These are phyloP conservation scores for Microdochium nivale DNA, from an alignment of 2,329 filamentous ascomycete species.

Conservation along the genomic window DNA sequence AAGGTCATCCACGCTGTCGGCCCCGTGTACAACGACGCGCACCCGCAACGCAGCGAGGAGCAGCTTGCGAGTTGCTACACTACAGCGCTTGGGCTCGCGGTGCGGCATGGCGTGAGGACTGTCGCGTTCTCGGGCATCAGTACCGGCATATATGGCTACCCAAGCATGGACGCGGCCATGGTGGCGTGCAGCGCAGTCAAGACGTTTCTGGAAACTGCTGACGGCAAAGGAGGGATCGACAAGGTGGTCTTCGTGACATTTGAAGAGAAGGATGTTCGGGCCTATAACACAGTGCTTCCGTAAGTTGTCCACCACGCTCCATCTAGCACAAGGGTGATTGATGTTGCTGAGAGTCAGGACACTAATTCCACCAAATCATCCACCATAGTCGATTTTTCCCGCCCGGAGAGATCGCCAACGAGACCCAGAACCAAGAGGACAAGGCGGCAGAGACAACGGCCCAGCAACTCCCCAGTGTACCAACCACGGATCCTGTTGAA, in stretches of 20 bases:
- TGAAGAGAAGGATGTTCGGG: conserved; percentile 63
- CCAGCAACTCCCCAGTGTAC: conserved; percentile 24
- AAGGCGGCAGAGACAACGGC: conserved; percentile 10
- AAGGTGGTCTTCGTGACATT: conserved; percentile 83
- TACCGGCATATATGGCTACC: conserved; percentile 87
- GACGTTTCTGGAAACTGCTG: conserved; percentile 39
- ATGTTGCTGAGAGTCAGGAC: too few relatives aligned
- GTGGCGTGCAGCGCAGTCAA: conserved; percentile 56
- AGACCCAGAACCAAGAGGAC: conserved; percentile 8
- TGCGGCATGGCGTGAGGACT: conserved; percentile 53
- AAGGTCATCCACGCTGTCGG: conserved; percentile 89
- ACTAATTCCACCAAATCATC: neutral
- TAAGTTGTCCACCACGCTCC: too few relatives aligned
- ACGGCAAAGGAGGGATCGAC: conserved; percentile 44
- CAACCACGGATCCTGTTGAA: conserved; percentile 21
- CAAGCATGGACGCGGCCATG: conserved; percentile 61
- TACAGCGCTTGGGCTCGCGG: conserved; percentile 63
- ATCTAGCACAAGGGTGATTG: too few relatives aligned
- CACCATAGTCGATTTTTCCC: conserved; percentile 15
- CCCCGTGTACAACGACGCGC: conserved; percentile 54
- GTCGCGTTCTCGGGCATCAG: conserved; percentile 81
- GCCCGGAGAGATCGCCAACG: conserved; percentile 7
- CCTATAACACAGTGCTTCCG: conserved; percentile 67
- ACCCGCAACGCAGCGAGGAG: conserved; percentile 31
- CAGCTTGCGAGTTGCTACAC: conserved; percentile 58